These are phyloP conservation scores for Venustampulla echinocandica DNA, from an alignment of 495 filamentous ascomycete species.

Conservation along the genomic window DNA sequence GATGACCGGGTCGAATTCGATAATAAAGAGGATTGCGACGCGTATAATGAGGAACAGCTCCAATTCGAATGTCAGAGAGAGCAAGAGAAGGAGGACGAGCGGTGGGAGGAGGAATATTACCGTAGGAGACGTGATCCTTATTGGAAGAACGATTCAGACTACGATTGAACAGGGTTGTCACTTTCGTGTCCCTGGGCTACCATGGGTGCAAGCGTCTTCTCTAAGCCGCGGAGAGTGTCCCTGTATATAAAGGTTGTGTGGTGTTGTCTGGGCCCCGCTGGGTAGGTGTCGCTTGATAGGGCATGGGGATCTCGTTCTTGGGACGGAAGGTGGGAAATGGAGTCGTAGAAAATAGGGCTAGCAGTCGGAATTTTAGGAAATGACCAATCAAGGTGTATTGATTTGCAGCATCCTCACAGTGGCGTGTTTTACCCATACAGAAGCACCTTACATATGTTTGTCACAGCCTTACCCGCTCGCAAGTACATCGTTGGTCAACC, in stretches of 20 bases:
- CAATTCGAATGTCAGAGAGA: conserved; percentile 15
- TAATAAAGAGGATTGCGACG: conserved; percentile 19
- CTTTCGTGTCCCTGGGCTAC: conserved; percentile 7
- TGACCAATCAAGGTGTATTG: neutral
- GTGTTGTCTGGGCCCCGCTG: neutral
- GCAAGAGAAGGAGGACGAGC: conserved; percentile 15
- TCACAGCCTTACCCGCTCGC: no score
- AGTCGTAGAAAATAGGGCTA: conserved; percentile 2
- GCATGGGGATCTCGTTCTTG: neutral
- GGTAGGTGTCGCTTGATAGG: neutral
- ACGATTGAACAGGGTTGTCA: conserved; percentile 16
- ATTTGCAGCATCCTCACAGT: neutral
- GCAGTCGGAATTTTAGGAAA: conserved; percentile 1
- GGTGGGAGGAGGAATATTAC: conserved; percentile 23
- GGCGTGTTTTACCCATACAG: conserved; percentile 2
- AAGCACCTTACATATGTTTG: conserved; percentile 1
- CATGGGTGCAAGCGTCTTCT: neutral
- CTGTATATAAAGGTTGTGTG: conserved; percentile 1
- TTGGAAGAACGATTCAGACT: conserved; percentile 24
- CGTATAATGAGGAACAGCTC: conserved; percentile 16
- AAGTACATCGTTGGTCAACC: no score
- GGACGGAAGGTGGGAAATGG: conserved; percentile 1
- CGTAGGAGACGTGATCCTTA: conserved; percentile 21
- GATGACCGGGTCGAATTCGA: conserved; percentile 20
- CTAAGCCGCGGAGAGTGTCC: neutral